Base-by-base conservation (phyloP, 1,139 yeast species). In the Scheffersomyces illinoinensis region DNA sequence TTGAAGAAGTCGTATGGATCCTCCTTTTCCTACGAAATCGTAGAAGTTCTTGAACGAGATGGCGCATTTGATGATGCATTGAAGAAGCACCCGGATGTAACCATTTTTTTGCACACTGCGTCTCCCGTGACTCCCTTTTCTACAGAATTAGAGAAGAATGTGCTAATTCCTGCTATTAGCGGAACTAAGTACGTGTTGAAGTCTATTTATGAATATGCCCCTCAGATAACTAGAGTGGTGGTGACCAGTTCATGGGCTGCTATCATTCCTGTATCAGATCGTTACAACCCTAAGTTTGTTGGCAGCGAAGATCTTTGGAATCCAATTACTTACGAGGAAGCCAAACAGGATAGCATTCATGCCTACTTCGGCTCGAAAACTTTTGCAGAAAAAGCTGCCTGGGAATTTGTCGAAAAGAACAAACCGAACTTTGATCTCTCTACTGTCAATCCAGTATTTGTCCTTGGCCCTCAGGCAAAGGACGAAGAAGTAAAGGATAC, bases 161-260 rank as follows among this genome's bases (percentile, higher is more conserved):
- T 74, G 43, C 68, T 75, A 55, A 64, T 62, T 26, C 80, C 82
- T 4, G 81, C 81, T 2, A 58, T 75, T 19, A 64, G 69, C 14
- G 81, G 81, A 19, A 75, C 78, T 24, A 61, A 58, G 24, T 65
- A 68, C 14, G 68, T 75, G 1, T 62, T 77, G 60, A 63, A 62
- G 39, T 74, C 78, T 0, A 76, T 81, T 53, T 71, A 76, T 62
- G 66, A 73, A 39, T 68, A 71, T 62, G 87, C 83, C 4, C 82
- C 84, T 18, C 79, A 79, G 53, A 83, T 86, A 53, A 79, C 76
- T 55, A 75, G 78, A 23, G 82, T 86, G 50, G 87, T 85, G 47
- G 71, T 85, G 39, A 86, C 90, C 1, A 85, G 89, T 0, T 83
- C 88, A 0, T 80, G 74, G 66, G 88, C 87, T 12, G 60, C 64